Conservation (phyloP, 2,329 filamentous ascomycete genomes). For the Aspergillus sp. region DNA sequence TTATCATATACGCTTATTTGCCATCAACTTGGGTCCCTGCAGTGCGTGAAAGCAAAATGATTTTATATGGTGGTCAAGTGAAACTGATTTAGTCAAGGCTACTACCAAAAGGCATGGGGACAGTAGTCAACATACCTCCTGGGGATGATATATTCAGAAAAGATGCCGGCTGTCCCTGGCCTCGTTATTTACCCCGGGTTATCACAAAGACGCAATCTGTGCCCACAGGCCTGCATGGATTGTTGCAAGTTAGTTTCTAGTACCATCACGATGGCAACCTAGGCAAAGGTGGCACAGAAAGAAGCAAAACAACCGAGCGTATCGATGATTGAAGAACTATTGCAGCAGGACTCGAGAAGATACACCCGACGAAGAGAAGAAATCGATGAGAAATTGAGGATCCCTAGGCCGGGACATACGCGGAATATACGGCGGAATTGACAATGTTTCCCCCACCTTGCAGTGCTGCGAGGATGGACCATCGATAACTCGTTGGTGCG, state of each 20-base stretch:
- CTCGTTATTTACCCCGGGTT: not conserved
- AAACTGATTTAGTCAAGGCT: not conserved
- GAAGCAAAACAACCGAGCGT: constrained; percentile 3
- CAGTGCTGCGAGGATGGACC: not conserved
- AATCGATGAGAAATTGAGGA: not conserved
- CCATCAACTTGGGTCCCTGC: not conserved
- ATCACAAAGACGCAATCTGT: not conserved
- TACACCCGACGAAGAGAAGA: not conserved
- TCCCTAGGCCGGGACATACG: not conserved
- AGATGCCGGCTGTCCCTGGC: not conserved
- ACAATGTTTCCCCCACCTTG: too few relatives aligned
- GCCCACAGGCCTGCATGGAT: not conserved
- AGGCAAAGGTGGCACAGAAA: constrained; percentile 5
- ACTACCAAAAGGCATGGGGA: not conserved
- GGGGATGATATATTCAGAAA: not conserved
- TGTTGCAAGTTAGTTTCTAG: constrained; percentile 1
- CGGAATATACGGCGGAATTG: not conserved
- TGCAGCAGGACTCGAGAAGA: not conserved
- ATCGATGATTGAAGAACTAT: constrained; percentile 2
- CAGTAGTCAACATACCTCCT: not conserved
- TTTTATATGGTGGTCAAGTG: not conserved
- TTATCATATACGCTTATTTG: not conserved
- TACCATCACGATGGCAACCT: not conserved
- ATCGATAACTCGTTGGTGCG: too few relatives aligned
- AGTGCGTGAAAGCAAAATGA: not conserved